Percentiles rank a stretch among this genome's conserved stretches.
phyloP scores from a whole-genome alignment of 164 flowering plant species.

The Annona squamosa region DNA sequence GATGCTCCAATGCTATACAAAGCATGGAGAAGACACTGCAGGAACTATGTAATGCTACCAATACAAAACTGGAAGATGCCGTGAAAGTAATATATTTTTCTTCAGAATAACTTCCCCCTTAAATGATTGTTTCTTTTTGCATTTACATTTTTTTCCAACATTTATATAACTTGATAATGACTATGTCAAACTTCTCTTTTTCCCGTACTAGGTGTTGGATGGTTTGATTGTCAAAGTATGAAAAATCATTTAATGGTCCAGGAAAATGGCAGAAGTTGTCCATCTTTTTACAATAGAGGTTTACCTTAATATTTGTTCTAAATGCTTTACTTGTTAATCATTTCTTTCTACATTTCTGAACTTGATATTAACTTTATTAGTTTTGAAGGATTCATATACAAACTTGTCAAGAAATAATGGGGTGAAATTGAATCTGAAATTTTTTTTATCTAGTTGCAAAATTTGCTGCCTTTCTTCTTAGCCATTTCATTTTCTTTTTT shows the following conservation, averaged over 20 bases:
- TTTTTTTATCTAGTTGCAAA: no score
- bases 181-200: no score
- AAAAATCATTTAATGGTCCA: conserved; percentile 76
- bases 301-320: conserved; percentile 4
- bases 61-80: conserved; percentile 65
- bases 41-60: conserved; percentile 61
- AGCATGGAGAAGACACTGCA: conserved; percentile 78
- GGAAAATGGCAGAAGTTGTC: conserved; percentile 82
- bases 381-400: no score
- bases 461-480: no score
- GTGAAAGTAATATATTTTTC: conserved; percentile 44
- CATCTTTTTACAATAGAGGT: conserved; percentile 79
- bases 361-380: no score
- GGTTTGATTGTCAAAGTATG: conserved; percentile 71
- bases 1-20: conserved; percentile 62
- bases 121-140: neutral
- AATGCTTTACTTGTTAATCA: neutral
- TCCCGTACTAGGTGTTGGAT: conserved; percentile 55
- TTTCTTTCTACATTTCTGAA: neutral
- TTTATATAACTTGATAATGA: neutral
- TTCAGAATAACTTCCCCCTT: neutral
- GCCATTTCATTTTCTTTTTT: no score
- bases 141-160: neutral
- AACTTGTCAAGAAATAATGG: no score
- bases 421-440: no score